A percentile compares a stretch with the other conserved stretches of the same genome.
Evolutionary conservation across 2,329 filamentous ascomycete species (phyloP).

Genomic region (Metarhizium brunneum): DNA sequence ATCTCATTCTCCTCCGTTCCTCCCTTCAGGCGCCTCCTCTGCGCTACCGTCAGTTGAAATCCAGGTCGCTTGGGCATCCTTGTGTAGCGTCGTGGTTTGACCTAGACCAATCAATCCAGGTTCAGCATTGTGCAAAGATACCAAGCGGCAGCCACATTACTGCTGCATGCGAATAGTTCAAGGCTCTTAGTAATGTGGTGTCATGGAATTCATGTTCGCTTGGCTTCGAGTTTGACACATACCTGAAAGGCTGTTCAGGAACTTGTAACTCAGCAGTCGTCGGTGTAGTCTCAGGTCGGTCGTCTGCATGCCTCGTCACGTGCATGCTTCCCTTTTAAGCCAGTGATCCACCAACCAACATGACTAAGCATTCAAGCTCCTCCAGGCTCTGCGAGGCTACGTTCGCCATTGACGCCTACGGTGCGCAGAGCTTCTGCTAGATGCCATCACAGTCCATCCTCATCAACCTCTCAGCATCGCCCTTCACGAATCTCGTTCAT

Average conservation of each 20-base stretch:
- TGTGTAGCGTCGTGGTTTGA: not conserved
- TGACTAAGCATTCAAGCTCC: conserved; percentile 6
- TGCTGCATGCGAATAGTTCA: too few relatives aligned
- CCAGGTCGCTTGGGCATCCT: not conserved
- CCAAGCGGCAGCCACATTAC: too few relatives aligned
- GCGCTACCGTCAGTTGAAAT: not conserved
- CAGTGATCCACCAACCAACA: not conserved
- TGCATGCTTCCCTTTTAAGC: not conserved
- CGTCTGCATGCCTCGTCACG: not conserved
- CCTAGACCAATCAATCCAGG: not conserved
- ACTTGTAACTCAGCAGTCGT: too few relatives aligned
- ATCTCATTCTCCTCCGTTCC: not conserved
- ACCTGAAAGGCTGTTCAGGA: too few relatives aligned
- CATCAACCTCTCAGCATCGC: not conserved
- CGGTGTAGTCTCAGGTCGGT: too few relatives aligned
- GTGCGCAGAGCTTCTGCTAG: not conserved
- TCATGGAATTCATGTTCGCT: too few relatives aligned
- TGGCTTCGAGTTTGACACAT: too few relatives aligned
- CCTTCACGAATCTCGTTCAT: not conserved
- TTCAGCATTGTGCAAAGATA: not conserved
- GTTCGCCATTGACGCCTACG: conserved; percentile 3
- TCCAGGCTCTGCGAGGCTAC: conserved; percentile 2
- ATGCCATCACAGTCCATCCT: not conserved
- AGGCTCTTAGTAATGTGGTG: too few relatives aligned
- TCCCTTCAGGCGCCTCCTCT: not conserved